A percentile compares a stretch with the other conserved stretches of the same genome.
Conservation (phyloP, 192 early-diverging fungal genomes). For the Rhizoclosmatium globosum region DNA sequence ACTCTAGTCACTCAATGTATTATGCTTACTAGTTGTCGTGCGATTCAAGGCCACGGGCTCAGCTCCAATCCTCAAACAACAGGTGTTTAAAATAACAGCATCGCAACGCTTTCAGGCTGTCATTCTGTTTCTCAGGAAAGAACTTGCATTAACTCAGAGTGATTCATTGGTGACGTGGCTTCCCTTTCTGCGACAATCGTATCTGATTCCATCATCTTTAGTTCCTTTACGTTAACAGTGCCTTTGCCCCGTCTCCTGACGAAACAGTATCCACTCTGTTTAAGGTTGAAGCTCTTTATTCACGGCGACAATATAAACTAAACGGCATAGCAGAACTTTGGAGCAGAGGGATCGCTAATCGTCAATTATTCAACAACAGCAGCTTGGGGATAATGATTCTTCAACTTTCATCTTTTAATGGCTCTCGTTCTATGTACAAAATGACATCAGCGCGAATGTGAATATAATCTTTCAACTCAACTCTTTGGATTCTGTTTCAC, state of each 20-base stretch:
- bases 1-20: background rate
- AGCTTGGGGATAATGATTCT: conserved; percentile 80
- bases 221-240: conserved; percentile 93
- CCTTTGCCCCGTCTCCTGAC: conserved; percentile 95
- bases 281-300: conserved; percentile 59
- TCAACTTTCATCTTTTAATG: background rate
- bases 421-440: background rate
- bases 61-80: conserved; percentile 90
- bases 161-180: background rate
- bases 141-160: conserved; percentile 77
- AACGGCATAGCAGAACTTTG: conserved; percentile 71
- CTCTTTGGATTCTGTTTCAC: conserved; percentile 29
- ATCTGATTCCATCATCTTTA: conserved; percentile 27
- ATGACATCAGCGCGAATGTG: background rate
- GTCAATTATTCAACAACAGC: conserved; percentile 92
- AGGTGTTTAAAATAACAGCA: conserved; percentile 83
- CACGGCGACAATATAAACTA: background rate
- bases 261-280: conserved; percentile 83
- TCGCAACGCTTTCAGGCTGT: conserved; percentile 86
- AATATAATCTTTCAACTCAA: background rate
- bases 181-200: background rate
- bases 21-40: conserved; percentile 76
- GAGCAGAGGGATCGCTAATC: conserved; percentile 80
- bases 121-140: conserved; percentile 82
- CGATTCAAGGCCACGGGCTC: conserved; percentile 85